Evolutionary conservation across 148 eudicot genomes (phyloP), one percentile per base, ranked within the genome.

Genomic region (Hydrangea macrophylla): DNA sequence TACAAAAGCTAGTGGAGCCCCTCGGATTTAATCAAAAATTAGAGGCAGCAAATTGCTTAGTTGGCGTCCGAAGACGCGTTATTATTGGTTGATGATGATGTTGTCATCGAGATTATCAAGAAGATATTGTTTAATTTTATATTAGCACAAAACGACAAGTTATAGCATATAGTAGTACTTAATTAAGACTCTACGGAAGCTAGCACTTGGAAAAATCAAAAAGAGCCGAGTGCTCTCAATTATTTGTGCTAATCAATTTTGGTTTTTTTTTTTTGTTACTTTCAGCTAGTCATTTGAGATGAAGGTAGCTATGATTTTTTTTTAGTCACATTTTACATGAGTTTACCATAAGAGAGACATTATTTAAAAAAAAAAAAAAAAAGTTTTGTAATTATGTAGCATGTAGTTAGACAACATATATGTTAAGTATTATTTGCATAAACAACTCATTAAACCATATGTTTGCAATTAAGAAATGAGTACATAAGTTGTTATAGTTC

Each of bases 61-160:
- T 23, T 62, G 6, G 40, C 7, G 61, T 53, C 67, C 61, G 61
- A 24, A 62, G 60, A 62, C 54, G n/a, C 10, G 6, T 27, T 25
- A 35, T 32, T 36, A 60, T 70, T 45, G 27, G 67, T 53, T 36
- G 50, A 36, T n/a, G 26, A 55, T 62, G 66, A 51, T 40, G n/a
- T 62, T 70, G 44, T 70, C 67, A 50, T 53, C 15, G 35, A 62
- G 53, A 62, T 62, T 70, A 54, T 33, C 65, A 61, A 70, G 8
- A 62, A 70, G 67, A 70, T 70, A 48, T 37, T 39, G 12, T 54
- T 70, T 36, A 55, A 61, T 62, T 42, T 51, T 69, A 65, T 33
- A 65, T 50, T 25, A 62, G 27, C 26, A 23, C 23, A 37, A 36
- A 28, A 57, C 11, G 54, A 56, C 62, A 26, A 36, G 25, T 55